phyloP scores from a whole-genome alignment of 2,329 filamentous ascomycete genomes.

The Lecanosticta acicola region DNA sequence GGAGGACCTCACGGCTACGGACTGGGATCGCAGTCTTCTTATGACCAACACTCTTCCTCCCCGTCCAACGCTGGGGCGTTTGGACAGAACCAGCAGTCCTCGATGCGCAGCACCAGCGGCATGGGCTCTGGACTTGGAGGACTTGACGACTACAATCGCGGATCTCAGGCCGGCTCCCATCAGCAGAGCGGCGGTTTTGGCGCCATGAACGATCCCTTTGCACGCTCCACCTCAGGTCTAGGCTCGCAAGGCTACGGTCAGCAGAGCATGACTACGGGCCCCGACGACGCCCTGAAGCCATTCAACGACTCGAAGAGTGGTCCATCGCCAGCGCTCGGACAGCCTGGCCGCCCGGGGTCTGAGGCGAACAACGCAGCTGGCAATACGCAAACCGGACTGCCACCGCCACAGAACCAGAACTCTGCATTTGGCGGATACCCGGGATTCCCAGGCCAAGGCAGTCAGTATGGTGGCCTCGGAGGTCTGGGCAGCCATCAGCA shows the following conservation, averaged over 20 bases:
- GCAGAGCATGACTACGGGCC: slow-evolving; percentile 40
- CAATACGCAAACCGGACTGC: slow-evolving; percentile 47
- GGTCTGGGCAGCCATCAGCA: slow-evolving; percentile 45
- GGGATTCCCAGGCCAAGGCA: slow-evolving; percentile 42
- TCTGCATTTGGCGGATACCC: slow-evolving; percentile 54
- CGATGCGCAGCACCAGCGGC: slow-evolving; percentile 43
- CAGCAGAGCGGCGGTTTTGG: slow-evolving; percentile 49
- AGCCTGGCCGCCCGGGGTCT: slow-evolving; percentile 58
- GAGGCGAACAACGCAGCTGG: slow-evolving; percentile 55
- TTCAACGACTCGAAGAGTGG: slow-evolving; percentile 51
- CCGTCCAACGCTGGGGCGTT: slow-evolving; percentile 56
- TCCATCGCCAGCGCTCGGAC: slow-evolving; percentile 55
- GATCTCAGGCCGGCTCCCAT: slow-evolving; percentile 49
- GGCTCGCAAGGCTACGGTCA: slow-evolving; percentile 45
- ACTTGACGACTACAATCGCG: slow-evolving; percentile 55
- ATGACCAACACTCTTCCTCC: slow-evolving; percentile 59
- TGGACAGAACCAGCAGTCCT: slow-evolving; percentile 36
- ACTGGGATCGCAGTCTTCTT: slow-evolving; percentile 51
- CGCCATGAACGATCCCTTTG: slow-evolving; percentile 54
- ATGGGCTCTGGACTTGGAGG: slow-evolving; percentile 37
- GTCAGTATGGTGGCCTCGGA: slow-evolving; percentile 49
- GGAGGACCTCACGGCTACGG: slow-evolving; percentile 57
- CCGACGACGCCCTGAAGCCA: slow-evolving; percentile 53
- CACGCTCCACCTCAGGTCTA: slow-evolving; percentile 53
- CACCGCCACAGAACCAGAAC: slow-evolving; percentile 52